A percentile compares a stretch with the other conserved stretches of the same genome.
These are phyloP conservation scores for Termitomyces sp. DNA, from an alignment of 1,284 basidiomycete species.

Conservation along the genomic window DNA sequence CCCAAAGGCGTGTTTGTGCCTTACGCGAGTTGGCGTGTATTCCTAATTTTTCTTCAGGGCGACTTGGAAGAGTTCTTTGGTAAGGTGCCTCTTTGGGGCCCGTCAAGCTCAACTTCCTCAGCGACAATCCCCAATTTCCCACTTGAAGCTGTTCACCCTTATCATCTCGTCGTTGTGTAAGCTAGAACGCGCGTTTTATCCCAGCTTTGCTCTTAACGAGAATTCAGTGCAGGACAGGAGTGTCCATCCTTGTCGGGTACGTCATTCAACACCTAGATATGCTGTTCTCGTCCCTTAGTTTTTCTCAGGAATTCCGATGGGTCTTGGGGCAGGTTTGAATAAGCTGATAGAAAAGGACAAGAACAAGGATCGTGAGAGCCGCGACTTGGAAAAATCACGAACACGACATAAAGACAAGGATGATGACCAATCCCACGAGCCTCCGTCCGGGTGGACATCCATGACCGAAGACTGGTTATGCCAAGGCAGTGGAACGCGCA, in stretches of 20 bases:
- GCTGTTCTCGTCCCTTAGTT: background rate
- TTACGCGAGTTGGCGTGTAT: background rate
- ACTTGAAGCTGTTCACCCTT: conserved; percentile 59
- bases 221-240: conserved; percentile 72
- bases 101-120: conserved; percentile 21
- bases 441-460: conserved; percentile 60
- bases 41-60: conserved; percentile 40
- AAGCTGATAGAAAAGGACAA: conserved; percentile 29
- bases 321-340: conserved; percentile 69
- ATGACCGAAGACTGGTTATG: conserved; percentile 71
- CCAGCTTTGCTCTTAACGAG: conserved; percentile 11
- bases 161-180: conserved; percentile 76
- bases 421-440: conserved; percentile 30
- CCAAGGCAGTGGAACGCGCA: conserved; percentile 33
- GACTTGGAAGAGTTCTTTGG: conserved; percentile 74
- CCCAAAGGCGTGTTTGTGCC: conserved; percentile 49
- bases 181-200: conserved; percentile 21
- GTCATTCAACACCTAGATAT: conserved; percentile 8
- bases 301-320: conserved; percentile 59
- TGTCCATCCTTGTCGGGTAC: conserved; percentile 69
- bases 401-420: conserved; percentile 32
- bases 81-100: conserved; percentile 48
- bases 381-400: conserved; percentile 27
- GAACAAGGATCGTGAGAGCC: conserved; percentile 36
- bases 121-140: conserved; percentile 45